phyloP scores from a whole-genome alignment of 2,329 filamentous ascomycete species.

The Aspergillus costaricaensis region DNA sequence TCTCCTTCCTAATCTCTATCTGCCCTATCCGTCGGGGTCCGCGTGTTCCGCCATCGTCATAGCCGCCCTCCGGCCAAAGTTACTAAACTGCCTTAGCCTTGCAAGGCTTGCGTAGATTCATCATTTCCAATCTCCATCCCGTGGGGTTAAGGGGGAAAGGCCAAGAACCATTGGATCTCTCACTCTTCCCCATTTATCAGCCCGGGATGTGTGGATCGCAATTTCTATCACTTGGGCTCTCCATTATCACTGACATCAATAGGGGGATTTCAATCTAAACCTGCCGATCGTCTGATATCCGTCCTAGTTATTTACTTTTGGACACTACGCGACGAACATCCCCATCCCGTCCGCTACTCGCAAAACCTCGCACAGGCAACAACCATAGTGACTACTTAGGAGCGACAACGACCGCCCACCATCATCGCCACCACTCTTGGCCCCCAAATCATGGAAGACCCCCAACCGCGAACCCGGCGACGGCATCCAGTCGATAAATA shows the following conservation, averaged over 20 bases:
- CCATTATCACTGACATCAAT: neutral
- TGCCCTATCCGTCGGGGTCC: neutral
- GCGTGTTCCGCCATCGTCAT: neutral
- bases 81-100: too few species aligned
- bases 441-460: conserved; percentile 16
- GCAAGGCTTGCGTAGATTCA: neutral
- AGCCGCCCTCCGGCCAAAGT: neutral
- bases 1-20: neutral
- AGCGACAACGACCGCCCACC: neutral
- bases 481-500: conserved; percentile 35
- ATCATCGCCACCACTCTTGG: neutral
- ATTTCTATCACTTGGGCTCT: neutral
- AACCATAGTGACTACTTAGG: neutral
- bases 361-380: neutral
- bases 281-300: neutral
- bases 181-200: neutral
- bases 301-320: neutral
- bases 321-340: neutral
- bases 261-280: neutral
- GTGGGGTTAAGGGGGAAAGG: neutral
- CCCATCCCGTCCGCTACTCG: neutral
- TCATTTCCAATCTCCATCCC: neutral
- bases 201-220: neutral
- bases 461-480: conserved; percentile 23
- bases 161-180: neutral